Evolutionary conservation across 139 green algal genomes (phyloP).

Genomic region (Deuterostichococcus epilithicus): DNA sequence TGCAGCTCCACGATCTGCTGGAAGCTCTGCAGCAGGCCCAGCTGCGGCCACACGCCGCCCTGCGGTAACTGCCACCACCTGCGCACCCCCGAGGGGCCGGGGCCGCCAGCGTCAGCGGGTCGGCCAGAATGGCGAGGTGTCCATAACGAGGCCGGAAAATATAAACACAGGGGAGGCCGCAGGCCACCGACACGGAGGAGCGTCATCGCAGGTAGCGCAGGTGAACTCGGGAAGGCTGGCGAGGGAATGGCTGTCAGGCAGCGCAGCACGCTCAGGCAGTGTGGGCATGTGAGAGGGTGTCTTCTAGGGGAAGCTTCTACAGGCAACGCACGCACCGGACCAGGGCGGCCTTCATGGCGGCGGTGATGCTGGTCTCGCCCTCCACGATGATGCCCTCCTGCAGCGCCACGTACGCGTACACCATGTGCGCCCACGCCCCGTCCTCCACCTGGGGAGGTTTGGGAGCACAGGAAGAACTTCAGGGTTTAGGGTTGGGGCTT

Average conservation of each 20-base stretch:
- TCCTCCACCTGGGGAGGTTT: constrained; percentile 70
- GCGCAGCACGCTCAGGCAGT: no score
- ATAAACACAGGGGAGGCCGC: no score
- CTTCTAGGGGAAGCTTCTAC: constrained; percentile 22
- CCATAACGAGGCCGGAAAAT: no score
- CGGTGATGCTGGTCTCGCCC: constrained; percentile 33
- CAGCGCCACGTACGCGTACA: constrained; percentile 71
- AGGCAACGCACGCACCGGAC: constrained; percentile 20
- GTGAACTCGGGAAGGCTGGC: no score
- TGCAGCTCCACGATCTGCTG: constrained; percentile 91
- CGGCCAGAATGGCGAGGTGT: no score
- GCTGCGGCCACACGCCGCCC: constrained; percentile 52
- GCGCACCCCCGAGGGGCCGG: neutral
- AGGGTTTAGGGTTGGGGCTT: no score
- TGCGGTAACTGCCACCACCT: constrained; percentile 92
- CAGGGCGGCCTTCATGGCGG: constrained; percentile 51
- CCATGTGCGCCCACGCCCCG: constrained; percentile 53
- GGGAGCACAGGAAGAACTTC: no score
- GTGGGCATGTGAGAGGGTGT: no score
- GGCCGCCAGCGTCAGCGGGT: no score
- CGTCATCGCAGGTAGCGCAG: no score
- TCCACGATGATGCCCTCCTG: constrained; percentile 61
- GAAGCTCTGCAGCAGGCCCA: constrained; percentile 72
- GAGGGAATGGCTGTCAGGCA: no score
- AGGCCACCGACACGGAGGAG: no score